Conservation (phyloP, 176 grass and related monocot species). For the Elymus sibiricus region DNA sequence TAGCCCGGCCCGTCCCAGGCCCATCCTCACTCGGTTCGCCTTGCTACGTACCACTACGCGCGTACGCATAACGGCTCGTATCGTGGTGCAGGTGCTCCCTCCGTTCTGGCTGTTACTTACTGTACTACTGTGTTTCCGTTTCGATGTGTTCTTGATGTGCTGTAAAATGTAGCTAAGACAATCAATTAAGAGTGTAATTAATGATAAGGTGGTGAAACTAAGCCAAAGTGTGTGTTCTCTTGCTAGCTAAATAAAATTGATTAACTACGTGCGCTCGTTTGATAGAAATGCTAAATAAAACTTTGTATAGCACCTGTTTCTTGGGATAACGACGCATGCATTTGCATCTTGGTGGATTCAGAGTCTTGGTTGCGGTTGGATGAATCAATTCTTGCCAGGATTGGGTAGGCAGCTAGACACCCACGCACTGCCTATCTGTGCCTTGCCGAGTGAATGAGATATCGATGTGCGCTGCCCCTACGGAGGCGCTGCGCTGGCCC, state of each 20-base stretch:
- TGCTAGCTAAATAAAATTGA: too few species aligned
- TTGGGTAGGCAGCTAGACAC: background rate
- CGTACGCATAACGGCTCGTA: background rate
- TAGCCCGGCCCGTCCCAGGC: constrained; percentile 16
- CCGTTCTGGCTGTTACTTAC: too few species aligned
- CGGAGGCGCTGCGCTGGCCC: background rate
- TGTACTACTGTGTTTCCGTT: background rate
- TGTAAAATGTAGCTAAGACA: background rate
- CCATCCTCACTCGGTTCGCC: background rate
- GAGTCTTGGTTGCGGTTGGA: background rate
- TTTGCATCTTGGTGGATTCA: background rate
- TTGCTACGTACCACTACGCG: background rate
- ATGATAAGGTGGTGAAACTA: background rate
- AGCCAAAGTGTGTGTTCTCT: background rate
- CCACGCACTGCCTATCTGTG: background rate
- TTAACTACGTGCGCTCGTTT: background rate
- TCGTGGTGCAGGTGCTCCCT: too few species aligned
- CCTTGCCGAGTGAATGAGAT: background rate
- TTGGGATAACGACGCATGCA: background rate
- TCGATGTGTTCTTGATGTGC: background rate
- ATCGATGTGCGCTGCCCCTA: background rate
- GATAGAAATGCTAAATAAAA: too few species aligned
- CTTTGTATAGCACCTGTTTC: too few species aligned
- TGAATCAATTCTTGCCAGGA: background rate
- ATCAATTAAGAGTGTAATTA: background rate